These are phyloP conservation scores for Vitis hybrid DNA, from an alignment of 177 flowering plant species.

Conservation along the genomic window DNA sequence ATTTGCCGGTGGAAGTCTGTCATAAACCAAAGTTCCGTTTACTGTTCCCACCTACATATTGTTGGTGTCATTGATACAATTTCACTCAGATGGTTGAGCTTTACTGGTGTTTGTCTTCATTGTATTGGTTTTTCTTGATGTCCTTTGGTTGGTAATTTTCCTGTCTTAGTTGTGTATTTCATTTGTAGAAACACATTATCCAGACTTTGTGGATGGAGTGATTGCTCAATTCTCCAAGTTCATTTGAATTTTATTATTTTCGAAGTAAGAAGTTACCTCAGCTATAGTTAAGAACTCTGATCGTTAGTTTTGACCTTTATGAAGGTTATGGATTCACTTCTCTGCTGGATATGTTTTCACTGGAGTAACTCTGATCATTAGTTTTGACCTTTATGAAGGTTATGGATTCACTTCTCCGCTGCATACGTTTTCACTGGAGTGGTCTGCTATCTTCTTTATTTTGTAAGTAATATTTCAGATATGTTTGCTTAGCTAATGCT, in stretches of 20 bases:
- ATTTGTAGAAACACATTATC: neutral
- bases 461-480: slow-evolving; percentile 45
- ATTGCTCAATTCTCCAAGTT: slow-evolving; percentile 1
- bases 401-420: slow-evolving; percentile 90
- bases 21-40: neutral
- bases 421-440: slow-evolving; percentile 67
- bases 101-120: neutral
- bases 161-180: neutral
- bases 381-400: slow-evolving; percentile 48
- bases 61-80: neutral
- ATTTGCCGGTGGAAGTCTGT: neutral
- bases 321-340: slow-evolving; percentile 96
- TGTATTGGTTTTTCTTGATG: too few species aligned
- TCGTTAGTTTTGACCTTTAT: slow-evolving; percentile 16
- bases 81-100: neutral
- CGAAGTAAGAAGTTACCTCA: neutral
- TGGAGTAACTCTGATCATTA: neutral
- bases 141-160: neutral
- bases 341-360: slow-evolving; percentile 63
- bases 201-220: neutral
- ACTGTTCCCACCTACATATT: neutral
- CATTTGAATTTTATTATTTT: neutral
- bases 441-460: slow-evolving; percentile 82
- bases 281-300: slow-evolving; percentile 7
- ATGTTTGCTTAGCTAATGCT: neutral